Evolutionary conservation across 768 basidiomycete genomes (phyloP), one percentile per base, ranked within the genome.

Genomic region (Xanthoconium purpureum): DNA sequence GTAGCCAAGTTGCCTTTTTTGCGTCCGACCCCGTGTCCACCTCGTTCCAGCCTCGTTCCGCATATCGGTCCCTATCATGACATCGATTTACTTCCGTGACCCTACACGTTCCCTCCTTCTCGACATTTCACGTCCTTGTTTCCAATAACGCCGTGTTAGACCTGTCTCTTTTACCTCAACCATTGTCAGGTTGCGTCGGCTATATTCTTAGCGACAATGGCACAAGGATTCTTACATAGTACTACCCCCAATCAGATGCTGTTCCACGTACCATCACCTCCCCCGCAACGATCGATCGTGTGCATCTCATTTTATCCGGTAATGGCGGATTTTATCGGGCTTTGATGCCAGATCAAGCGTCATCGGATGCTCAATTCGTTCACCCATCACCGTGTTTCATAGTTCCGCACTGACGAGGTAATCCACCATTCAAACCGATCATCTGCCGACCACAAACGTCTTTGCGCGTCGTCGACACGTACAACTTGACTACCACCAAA

Each of bases 101-200:
- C 36, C 44, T 35, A 54, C 60, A 62, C 61, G 56, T 62, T 61
- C 20, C 52, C 43, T 29, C 15, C 38, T 60, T 53, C 46, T 58
- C 18, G 42, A 37, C 57, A 20, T 18, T 36, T 47, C 50, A 35
- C 57, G 30, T 28, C 28, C 20, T 12, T 30, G 24, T 10, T 30
- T 44, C 7, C 24, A 24, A 24, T 4, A 24, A 24, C 24, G 24
- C 24, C 24, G 24, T 24, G 24, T 24, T 4, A 24, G 24, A 24
- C 24, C 24, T 24, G 37, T 51, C 38, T 35, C n/a, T 35, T 48
- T 60, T 60, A 61, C 58, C 48, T 60, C 59, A 61, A 43, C 6
- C 46, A 18, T 9, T 39, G 12, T 18, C 11, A 11, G 37, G 28
- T 18, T 50, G 24, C 18, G 18, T 30, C 29, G 42, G 33, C 24